Evolutionary conservation across 805 yeast species (phyloP).

Genomic region (Lipomyces oligophaga): DNA sequence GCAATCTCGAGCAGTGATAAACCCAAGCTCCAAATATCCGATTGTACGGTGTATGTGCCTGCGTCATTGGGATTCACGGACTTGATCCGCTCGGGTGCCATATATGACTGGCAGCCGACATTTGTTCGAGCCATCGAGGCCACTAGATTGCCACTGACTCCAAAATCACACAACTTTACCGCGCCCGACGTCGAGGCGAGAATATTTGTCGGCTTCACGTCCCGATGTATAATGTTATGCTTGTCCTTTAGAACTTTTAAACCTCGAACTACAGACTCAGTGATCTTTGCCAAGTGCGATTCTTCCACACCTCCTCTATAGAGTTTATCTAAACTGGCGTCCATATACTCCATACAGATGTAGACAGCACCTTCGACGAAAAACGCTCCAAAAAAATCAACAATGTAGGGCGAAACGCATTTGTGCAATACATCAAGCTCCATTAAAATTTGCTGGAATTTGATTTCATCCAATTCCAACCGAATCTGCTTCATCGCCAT

Average conservation of each 20-base stretch:
- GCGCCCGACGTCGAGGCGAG: conserved; percentile 79
- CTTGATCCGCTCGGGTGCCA: conserved; percentile 93
- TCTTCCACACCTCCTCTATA: conserved; percentile 67
- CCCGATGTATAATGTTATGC: conserved; percentile 92
- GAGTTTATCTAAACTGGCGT: conserved; percentile 84
- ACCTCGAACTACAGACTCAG: conserved; percentile 77
- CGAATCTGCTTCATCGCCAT: conserved; percentile 99
- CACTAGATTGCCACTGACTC: conserved; percentile 91
- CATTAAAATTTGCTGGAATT: conserved; percentile 91
- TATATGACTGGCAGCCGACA: conserved; percentile 95
- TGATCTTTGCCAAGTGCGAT: conserved; percentile 70
- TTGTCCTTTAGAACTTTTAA: conserved; percentile 78
- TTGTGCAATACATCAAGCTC: conserved; percentile 90
- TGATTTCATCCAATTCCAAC: conserved; percentile 87
- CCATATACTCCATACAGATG: conserved; percentile 98
- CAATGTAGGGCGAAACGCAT: conserved; percentile 85
- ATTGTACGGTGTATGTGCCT: conserved; percentile 81
- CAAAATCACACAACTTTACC: conserved; percentile 90
- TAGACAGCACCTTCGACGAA: conserved; percentile 97
- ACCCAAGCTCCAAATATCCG: conserved; percentile 95
- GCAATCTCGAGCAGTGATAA: conserved; percentile 83
- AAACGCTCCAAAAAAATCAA: conserved; percentile 95
- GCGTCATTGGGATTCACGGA: conserved; percentile 56
- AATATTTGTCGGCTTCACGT: conserved; percentile 94
- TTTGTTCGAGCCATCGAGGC: conserved; percentile 93